Base-by-base conservation (phyloP, 208 protist species). In the Crithidia mellificae region DNA sequence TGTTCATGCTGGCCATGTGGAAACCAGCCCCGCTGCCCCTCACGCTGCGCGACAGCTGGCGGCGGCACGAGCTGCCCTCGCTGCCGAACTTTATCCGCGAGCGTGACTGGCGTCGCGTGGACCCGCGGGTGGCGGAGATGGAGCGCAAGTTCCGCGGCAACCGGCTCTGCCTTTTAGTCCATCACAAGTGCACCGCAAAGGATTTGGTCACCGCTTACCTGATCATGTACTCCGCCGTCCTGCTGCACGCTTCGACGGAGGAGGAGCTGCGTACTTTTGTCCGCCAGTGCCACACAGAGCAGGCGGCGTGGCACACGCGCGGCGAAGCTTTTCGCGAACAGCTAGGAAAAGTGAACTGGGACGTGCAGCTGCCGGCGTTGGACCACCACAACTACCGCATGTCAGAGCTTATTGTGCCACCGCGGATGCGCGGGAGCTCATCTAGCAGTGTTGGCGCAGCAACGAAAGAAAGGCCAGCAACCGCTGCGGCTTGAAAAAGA, bases 1-100 rank as follows among this genome's bases (percentile, higher is more conserved):
- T 75, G 73, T 94, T 94, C 61, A 73, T 94, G 62, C 66, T 94
- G 6, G 84, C 72, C 6, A 58, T 94, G 59, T 94, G 84, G 81
- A 84, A 90, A 68, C 74, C 70, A 1, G 68, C 74, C 1, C 43
- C 55, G 20, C 59, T 77, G 25, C 81, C 81, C 6, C 56, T 89
- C 20, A 79, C 79, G 34, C 27, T 87, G 29, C 67, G 74, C 1
- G 82, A 88, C 61, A 74, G 80, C 53, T 84, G 80, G 74, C 20
- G 56, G 9, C 83, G 83, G 8, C 80, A 82, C 54, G 80, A 89
- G 52, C 57, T 79, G 29, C 74, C 78, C 5, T 53, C 65, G 24
- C 49, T 70, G 19, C 53, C 78, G 2, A 56, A 58, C 46, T 72
- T 67, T 22, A 57, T 72, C 14, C 74, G 59, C 36, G 46, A 63